Percentiles rank a stretch among this genome's conserved stretches.
Conservation (phyloP, 2,329 filamentous ascomycete species). For the Calonectria henricotiae region DNA sequence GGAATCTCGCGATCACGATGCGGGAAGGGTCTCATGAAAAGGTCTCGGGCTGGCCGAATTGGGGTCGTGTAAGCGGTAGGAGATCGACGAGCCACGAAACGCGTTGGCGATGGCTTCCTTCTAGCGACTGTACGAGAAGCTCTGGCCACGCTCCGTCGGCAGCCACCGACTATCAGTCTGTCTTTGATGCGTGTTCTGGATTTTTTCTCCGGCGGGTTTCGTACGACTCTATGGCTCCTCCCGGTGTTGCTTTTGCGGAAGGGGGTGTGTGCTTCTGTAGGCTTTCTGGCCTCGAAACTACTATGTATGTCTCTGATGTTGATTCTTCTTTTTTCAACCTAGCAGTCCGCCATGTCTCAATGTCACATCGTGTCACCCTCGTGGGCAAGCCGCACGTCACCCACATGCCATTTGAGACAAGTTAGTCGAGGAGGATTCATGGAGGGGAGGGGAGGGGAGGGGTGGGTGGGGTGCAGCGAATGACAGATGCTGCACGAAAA, state of each 20-base stretch:
- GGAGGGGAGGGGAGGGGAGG: neutral
- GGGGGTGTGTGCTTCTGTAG: slow-evolving; percentile 11
- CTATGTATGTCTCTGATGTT: slow-evolving; percentile 18
- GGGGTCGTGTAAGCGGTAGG: slow-evolving; percentile 5
- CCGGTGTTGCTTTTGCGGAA: slow-evolving; percentile 7
- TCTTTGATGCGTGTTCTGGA: slow-evolving; percentile 15
- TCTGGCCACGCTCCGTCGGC: slow-evolving; percentile 18
- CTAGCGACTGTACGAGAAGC: slow-evolving; percentile 14
- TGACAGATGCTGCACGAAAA: neutral
- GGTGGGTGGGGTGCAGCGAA: neutral
- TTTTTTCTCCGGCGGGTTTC: slow-evolving; percentile 17
- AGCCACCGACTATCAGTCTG: slow-evolving; percentile 19
- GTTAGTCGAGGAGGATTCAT: slow-evolving; percentile 10
- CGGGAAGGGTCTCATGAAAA: slow-evolving; percentile 21
- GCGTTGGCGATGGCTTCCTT: slow-evolving; percentile 11
- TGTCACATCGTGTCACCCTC: slow-evolving; percentile 23
- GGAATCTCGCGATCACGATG: slow-evolving; percentile 1
- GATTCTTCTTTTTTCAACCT: slow-evolving; percentile 6
- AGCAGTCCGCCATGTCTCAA: neutral
- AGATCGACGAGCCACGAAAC: slow-evolving; percentile 7
- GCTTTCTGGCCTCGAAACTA: slow-evolving; percentile 19
- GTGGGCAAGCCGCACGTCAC: slow-evolving; percentile 28
- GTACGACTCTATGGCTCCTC: neutral
- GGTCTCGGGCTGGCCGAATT: slow-evolving; percentile 16
- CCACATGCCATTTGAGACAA: slow-evolving; percentile 27